These are phyloP conservation scores for Athelia psychrophila DNA, from an alignment of 1,284 basidiomycete species.

Conservation along the genomic window DNA sequence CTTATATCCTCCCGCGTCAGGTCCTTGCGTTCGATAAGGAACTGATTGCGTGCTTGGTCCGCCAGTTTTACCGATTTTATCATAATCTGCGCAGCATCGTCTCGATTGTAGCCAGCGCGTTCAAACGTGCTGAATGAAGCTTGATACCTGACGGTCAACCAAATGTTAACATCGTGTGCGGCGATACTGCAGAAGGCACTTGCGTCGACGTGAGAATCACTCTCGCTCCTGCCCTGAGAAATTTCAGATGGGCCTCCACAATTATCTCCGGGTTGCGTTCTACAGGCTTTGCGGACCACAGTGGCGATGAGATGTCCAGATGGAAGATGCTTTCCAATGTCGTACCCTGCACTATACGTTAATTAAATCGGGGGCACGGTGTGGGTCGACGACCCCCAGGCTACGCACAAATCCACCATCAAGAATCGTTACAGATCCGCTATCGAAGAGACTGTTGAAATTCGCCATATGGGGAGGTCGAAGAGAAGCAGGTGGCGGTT, in stretches of 20 bases:
- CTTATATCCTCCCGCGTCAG: slow-evolving; percentile 22
- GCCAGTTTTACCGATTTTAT: slow-evolving; percentile 54
- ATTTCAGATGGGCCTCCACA: slow-evolving; percentile 54
- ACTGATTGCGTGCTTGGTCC: slow-evolving; percentile 37
- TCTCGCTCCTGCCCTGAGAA: slow-evolving; percentile 57
- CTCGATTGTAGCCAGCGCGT: slow-evolving; percentile 44
- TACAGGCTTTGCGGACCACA: slow-evolving; percentile 70
- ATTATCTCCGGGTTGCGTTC: slow-evolving; percentile 51
- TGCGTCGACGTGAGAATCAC: slow-evolving; percentile 64
- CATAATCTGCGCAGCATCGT: slow-evolving; percentile 49
- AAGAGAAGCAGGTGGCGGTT: no score
- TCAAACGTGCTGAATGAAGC: slow-evolving; percentile 54
- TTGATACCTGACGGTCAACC: slow-evolving; percentile 51
- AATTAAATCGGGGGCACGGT: neutral
- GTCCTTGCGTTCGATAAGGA: slow-evolving; percentile 22
- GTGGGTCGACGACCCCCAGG: neutral
- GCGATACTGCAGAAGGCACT: slow-evolving; percentile 17
- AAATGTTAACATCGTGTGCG: neutral
- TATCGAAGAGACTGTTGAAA: slow-evolving; percentile 13
- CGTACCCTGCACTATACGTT: slow-evolving; percentile 47
- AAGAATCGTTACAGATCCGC: slow-evolving; percentile 36
- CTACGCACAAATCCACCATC: slow-evolving; percentile 55
- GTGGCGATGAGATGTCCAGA: slow-evolving; percentile 47
- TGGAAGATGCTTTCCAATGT: slow-evolving; percentile 59
- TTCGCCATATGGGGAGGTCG: neutral